A percentile compares a stretch with the other conserved stretches of the same genome.
phyloP scores from a whole-genome alignment of 768 basidiomycete genomes.

The Suillus subluteus region DNA sequence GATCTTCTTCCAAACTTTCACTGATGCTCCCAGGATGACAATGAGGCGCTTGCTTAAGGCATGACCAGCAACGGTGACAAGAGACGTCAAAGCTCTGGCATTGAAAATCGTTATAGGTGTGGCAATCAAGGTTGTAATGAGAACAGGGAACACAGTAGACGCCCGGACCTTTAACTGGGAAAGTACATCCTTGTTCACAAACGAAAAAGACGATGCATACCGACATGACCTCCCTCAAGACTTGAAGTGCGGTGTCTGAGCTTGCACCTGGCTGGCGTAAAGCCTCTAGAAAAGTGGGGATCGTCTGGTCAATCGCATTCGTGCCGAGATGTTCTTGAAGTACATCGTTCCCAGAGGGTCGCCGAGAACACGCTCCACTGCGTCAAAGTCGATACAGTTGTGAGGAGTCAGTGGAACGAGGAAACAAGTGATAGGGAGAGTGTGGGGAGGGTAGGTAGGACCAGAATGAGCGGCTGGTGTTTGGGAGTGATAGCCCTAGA shows the following conservation, averaged over 20 bases:
- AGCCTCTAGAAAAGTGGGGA: conserved; percentile 92
- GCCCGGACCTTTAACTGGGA: conserved; percentile 73
- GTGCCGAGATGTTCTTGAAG: conserved; percentile 91
- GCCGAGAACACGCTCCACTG: conserved; percentile 52
- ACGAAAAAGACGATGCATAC: conserved; percentile 47
- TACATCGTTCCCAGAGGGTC: conserved; percentile 66
- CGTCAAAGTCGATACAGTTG: conserved; percentile 57
- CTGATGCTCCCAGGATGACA: conserved; percentile 76
- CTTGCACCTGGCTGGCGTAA: conserved; percentile 90
- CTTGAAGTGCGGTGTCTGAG: conserved; percentile 95
- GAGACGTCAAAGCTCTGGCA: conserved; percentile 83
- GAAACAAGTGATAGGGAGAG: conserved; percentile 57
- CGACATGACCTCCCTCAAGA: conserved; percentile 91
- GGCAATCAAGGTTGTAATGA: conserved; percentile 91
- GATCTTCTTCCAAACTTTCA: conserved; percentile 75
- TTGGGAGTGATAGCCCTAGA: too few relatives aligned
- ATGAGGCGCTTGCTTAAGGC: conserved; percentile 86
- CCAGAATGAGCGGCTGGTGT: too few relatives aligned
- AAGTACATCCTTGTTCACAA: conserved; percentile 6
- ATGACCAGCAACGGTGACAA: conserved; percentile 92
- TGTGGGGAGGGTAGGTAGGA: conserved; percentile 2
- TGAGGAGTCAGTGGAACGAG: conserved; percentile 64
- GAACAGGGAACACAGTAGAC: conserved; percentile 93
- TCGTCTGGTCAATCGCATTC: conserved; percentile 94
- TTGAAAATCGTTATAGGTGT: conserved; percentile 96